Base-by-base conservation (phyloP, 345 rosid genomes). In the Excoecaria cochinchinensis region DNA sequence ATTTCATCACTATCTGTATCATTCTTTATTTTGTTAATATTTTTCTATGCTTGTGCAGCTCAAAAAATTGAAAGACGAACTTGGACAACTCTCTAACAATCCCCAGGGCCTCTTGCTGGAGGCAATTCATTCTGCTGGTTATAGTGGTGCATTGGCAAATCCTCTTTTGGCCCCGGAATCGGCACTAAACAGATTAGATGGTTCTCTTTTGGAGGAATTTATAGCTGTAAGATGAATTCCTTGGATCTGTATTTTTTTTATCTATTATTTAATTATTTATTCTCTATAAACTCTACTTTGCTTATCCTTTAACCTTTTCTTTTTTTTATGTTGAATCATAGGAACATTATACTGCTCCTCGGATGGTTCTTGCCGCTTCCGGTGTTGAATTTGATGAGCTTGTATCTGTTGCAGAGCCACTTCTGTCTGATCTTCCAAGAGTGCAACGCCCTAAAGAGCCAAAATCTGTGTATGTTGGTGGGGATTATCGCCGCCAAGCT, bases 141-240 rank as follows among this genome's bases (percentile, higher is more conserved):
- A 84, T 84, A 79, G 87, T 51, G 98, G 98, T 69, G 95, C 92
- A 66, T 83, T 95, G 79, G 95, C 92, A 38, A 93, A 93, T 87
- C 97, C 99, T 51, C 87, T 95, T 81, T 80, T 91, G 48, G 97
- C 93, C 59, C 84, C 97, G 21, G 97, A 91, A 79, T 89, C 97
- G 72, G 88, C 97, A 22, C 64, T 91, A 64, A 78, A 74, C 76
- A 78, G 84, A 79, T 76, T 95, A 78, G 84, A 83, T 70, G 71
- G 88, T 65, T 62, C 83, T 14, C 47, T 90, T 79, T 83, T 95
- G 83, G 92, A 89, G 84, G 87, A 89, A 73, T 95, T 95, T 83
- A 85, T 93, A 77, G 76, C 83, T 50, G 98, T 95, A 86, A 86
- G 97, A 76, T 71, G 16, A 61, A 69, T 71, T 22, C 48, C 72